phyloP scores from a whole-genome alignment of 2,329 filamentous ascomycete genomes.

The Ophiobolus disseminans region DNA sequence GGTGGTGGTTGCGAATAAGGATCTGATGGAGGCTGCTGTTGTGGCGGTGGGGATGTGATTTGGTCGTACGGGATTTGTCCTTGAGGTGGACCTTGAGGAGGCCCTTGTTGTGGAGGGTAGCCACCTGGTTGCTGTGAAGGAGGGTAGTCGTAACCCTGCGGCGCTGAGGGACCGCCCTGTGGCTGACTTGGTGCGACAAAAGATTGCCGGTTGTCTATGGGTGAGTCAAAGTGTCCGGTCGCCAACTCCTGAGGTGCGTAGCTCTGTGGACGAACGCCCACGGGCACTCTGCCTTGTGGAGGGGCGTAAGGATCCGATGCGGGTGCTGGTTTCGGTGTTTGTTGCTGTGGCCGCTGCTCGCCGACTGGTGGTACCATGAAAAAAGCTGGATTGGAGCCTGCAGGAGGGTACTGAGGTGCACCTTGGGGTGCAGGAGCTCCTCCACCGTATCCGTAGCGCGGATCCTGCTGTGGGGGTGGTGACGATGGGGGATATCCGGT shows the following conservation, averaged over 20 bases:
- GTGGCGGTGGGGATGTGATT: constrained; percentile 35
- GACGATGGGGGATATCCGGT: constrained; percentile 43
- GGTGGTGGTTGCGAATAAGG: constrained; percentile 38
- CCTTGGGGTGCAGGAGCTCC: constrained; percentile 44
- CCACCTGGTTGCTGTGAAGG: constrained; percentile 22
- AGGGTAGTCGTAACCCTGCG: constrained; percentile 38
- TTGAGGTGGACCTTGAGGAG: constrained; percentile 22
- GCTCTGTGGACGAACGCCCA: constrained; percentile 45
- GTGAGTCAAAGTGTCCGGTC: constrained; percentile 56
- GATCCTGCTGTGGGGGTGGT: constrained; percentile 44
- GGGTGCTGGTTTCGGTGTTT: constrained; percentile 38
- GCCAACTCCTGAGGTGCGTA: constrained; percentile 57
- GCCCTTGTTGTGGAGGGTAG: constrained; percentile 36
- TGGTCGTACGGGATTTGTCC: constrained; percentile 38
- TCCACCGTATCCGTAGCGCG: constrained; percentile 37
- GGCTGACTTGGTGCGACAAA: constrained; percentile 38
- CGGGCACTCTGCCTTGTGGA: constrained; percentile 45
- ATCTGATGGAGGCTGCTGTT: constrained; percentile 36
- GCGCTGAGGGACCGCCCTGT: constrained; percentile 35
- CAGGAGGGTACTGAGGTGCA: constrained; percentile 50
- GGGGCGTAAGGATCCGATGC: constrained; percentile 48
- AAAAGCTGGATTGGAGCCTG: constrained; percentile 45
- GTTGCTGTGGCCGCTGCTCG: constrained; percentile 40
- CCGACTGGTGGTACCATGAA: constrained; percentile 46
- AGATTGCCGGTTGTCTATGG: constrained; percentile 54